Conservation (phyloP, 2,329 filamentous ascomycete genomes). For the Paraconiothyrium brasiliense region DNA sequence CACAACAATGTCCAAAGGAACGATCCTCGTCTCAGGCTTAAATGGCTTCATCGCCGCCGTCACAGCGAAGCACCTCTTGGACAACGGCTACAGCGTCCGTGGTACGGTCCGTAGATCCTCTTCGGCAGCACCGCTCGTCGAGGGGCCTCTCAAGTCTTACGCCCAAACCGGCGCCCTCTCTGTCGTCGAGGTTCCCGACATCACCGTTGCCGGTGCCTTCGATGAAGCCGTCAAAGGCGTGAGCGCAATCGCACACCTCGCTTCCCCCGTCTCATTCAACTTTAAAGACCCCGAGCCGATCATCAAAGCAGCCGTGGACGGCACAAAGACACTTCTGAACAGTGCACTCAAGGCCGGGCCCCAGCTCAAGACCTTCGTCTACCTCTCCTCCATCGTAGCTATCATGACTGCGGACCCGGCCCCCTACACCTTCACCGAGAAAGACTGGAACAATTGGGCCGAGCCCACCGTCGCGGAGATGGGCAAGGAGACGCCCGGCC, state of each 20-base stretch:
- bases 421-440: slow-evolving; percentile 32
- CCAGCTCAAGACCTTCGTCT: slow-evolving; percentile 38
- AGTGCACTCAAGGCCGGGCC: slow-evolving; percentile 34
- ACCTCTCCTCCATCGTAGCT: slow-evolving; percentile 34
- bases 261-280: slow-evolving; percentile 29
- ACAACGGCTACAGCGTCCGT: slow-evolving; percentile 40
- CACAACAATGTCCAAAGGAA: slow-evolving; percentile 29
- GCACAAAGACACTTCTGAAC: slow-evolving; percentile 32
- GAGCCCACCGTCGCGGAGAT: slow-evolving; percentile 35
- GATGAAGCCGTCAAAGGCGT: slow-evolving; percentile 38
- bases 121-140: slow-evolving; percentile 27
- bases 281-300: slow-evolving; percentile 33
- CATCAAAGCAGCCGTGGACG: slow-evolving; percentile 31
- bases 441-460: slow-evolving; percentile 36
- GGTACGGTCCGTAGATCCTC: slow-evolving; percentile 39
- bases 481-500: slow-evolving; percentile 35
- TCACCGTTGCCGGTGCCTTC: slow-evolving; percentile 37
- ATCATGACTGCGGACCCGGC: slow-evolving; percentile 16
- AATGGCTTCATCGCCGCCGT: slow-evolving; percentile 40
- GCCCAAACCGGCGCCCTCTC: slow-evolving; percentile 29
- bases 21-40: slow-evolving; percentile 36
- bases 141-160: slow-evolving; percentile 31
- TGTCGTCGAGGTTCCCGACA: slow-evolving; percentile 38
- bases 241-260: slow-evolving; percentile 34
- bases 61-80: slow-evolving; percentile 36